These are phyloP conservation scores for Epichloe elymi DNA, from an alignment of 2,329 filamentous ascomycete genomes.

Conservation along the genomic window DNA sequence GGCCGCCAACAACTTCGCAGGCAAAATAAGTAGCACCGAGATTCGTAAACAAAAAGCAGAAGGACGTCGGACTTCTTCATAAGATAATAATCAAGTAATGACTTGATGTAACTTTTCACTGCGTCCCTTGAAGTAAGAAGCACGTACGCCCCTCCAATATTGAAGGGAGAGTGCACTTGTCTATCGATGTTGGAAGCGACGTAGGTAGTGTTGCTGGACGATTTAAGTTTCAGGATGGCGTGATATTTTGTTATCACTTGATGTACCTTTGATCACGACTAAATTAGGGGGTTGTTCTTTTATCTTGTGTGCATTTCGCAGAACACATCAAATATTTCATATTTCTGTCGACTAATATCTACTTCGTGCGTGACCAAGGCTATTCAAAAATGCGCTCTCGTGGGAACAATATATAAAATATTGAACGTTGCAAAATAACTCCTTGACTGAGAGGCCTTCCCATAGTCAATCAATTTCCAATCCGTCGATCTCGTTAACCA, in stretches of 20 bases:
- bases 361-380: not conserved
- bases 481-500: not conserved
- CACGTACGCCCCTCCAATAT: too few species aligned
- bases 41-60: slow-evolving; percentile 41
- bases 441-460: not conserved
- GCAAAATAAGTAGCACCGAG: slow-evolving; percentile 85
- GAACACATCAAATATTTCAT: not conserved
- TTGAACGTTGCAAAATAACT: not conserved
- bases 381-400: not conserved
- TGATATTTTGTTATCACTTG: too few species aligned
- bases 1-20: slow-evolving; percentile 48
- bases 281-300: too few species aligned
- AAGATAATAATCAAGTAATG: not conserved
- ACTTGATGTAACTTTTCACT: too few species aligned
- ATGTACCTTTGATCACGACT: too few species aligned
- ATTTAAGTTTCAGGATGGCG: too few species aligned
- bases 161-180: too few species aligned
- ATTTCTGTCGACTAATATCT: not conserved
- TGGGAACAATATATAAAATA: not conserved
- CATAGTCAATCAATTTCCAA: not conserved
- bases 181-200: too few species aligned
- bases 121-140: too few species aligned
- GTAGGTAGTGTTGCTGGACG: too few species aligned
- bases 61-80: not conserved
- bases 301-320: too few species aligned